Conservation (phyloP, 768 basidiomycete species). For the Lentinula aciculospora region DNA sequence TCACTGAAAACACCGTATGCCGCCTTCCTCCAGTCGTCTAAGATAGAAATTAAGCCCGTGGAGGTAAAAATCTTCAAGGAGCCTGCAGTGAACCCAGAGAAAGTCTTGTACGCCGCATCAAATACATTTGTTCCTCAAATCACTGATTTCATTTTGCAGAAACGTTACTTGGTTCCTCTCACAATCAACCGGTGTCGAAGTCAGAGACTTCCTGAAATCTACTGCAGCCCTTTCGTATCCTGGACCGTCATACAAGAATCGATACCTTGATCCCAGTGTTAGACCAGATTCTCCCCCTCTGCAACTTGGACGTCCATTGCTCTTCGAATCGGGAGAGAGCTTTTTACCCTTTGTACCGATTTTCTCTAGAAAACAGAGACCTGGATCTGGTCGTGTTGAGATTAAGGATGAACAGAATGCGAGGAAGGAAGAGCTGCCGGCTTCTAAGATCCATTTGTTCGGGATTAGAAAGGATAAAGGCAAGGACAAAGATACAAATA, state of each 20-base stretch:
- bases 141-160: slow-evolving; percentile 13
- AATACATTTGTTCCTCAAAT: background rate
- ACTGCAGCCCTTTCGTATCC: slow-evolving; percentile 12
- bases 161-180: slow-evolving; percentile 25
- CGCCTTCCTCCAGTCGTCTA: slow-evolving; percentile 17
- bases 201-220: slow-evolving; percentile 22
- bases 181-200: slow-evolving; percentile 16
- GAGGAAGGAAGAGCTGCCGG: background rate
- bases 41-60: slow-evolving; percentile 11
- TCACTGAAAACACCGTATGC: slow-evolving; percentile 19
- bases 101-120: slow-evolving; percentile 35
- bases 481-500: background rate
- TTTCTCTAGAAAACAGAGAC: slow-evolving; percentile 31
- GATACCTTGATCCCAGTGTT: slow-evolving; percentile 17
- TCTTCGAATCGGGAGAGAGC: background rate
- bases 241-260: slow-evolving; percentile 16
- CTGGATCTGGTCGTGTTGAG: background rate
- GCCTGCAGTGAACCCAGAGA: slow-evolving; percentile 23
- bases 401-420: no score
- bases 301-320: background rate
- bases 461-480: background rate
- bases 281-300: background rate
- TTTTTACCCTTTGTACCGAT: slow-evolving; percentile 22
- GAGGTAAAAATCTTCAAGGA: slow-evolving; percentile 19
- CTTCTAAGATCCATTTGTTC: background rate